These are phyloP conservation scores for Oryza rufipogon DNA, from an alignment of 176 grass and related monocot genomes.

Conservation along the genomic window DNA sequence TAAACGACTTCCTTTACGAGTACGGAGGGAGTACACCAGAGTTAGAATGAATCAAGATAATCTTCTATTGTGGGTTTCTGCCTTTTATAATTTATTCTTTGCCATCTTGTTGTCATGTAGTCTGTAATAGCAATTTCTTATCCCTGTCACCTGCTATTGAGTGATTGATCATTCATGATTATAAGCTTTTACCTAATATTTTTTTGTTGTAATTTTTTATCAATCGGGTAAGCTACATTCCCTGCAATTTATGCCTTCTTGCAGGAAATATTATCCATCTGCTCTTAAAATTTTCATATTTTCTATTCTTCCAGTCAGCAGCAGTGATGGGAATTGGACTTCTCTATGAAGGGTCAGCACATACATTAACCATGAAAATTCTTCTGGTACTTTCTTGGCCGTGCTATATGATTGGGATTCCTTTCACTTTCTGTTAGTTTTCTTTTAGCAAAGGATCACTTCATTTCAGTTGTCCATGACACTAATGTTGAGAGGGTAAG, in stretches of 20 bases:
- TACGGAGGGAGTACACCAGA: background rate
- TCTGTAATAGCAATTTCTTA: background rate
- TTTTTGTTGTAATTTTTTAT: constrained; percentile 19
- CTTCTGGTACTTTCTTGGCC: constrained; percentile 74
- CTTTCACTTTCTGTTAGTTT: background rate
- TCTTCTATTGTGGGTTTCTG: background rate
- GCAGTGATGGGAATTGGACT: constrained; percentile 94
- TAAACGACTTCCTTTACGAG: too few relatives aligned
- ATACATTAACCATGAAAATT: constrained; percentile 96
- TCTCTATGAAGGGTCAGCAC: constrained; percentile 93
- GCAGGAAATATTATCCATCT: constrained; percentile 10
- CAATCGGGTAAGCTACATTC: background rate
- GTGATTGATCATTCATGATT: background rate
- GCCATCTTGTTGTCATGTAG: background rate
- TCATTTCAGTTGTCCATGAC: background rate
- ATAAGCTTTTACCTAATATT: background rate
- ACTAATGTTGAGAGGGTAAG: background rate
- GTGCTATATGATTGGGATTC: constrained; percentile 10
- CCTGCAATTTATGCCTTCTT: background rate
- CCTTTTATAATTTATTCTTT: constrained; percentile 1
- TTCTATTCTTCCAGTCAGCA: constrained; percentile 64
- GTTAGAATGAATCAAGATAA: constrained; percentile 8
- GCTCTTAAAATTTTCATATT: constrained; percentile 20
- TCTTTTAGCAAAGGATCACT: constrained; percentile 6
- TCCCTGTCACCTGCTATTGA: background rate